A percentile compares a stretch with the other conserved stretches of the same genome.
Evolutionary conservation across 2,329 filamentous ascomycete species (phyloP).

Genomic region (Sporothrix schenckii): DNA sequence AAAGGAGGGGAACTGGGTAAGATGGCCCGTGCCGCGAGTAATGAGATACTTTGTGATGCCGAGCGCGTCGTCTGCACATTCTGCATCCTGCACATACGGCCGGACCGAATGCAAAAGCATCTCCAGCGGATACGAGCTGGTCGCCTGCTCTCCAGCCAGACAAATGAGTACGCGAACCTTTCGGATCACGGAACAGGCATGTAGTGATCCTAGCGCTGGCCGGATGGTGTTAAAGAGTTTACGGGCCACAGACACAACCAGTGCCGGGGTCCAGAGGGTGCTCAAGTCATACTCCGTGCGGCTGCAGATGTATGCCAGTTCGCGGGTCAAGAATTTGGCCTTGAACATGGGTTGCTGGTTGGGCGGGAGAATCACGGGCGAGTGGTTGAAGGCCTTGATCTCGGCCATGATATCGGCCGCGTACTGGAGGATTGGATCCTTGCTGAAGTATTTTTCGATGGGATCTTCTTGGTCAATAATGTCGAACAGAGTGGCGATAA

Average conservation of each 20-base stretch:
- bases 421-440: constrained; percentile 59
- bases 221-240: constrained; percentile 80
- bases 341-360: constrained; percentile 88
- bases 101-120: constrained; percentile 83
- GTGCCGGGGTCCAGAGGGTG: constrained; percentile 73
- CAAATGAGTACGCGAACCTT: constrained; percentile 82
- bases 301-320: constrained; percentile 77
- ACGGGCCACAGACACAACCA: constrained; percentile 74
- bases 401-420: constrained; percentile 66
- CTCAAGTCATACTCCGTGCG: constrained; percentile 66
- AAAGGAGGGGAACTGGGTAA: constrained; percentile 71
- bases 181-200: constrained; percentile 82
- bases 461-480: constrained; percentile 76
- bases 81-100: constrained; percentile 76
- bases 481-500: constrained; percentile 75
- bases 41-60: constrained; percentile 86
- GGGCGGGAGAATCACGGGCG: constrained; percentile 66
- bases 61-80: constrained; percentile 88
- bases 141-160: constrained; percentile 72
- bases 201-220: constrained; percentile 79
- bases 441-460: constrained; percentile 68
- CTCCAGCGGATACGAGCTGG: constrained; percentile 80
- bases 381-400: constrained; percentile 71
- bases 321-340: constrained; percentile 72
- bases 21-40: constrained; percentile 64